These are phyloP conservation scores for Chaetomidium leptoderma DNA, from an alignment of 495 filamentous ascomycete species.

Conservation along the genomic window DNA sequence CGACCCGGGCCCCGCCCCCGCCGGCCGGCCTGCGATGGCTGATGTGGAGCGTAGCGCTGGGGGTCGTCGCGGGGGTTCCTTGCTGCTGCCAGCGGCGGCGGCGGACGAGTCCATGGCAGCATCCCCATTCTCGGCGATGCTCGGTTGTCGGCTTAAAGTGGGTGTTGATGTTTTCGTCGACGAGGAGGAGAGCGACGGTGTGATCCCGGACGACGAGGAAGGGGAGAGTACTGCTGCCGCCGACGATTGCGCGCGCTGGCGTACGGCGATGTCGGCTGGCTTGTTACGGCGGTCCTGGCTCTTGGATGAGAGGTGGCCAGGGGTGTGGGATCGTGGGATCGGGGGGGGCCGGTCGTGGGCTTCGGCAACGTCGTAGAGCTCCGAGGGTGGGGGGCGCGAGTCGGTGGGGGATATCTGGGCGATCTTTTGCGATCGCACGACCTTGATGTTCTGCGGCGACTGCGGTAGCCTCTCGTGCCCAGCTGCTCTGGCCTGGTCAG, in stretches of 20 bases:
- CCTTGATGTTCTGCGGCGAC: slow-evolving; percentile 34
- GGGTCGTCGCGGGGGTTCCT: slow-evolving; percentile 35
- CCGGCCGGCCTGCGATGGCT: slow-evolving; percentile 45
- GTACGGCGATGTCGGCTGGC: slow-evolving; percentile 45
- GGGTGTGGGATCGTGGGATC: slow-evolving; percentile 48
- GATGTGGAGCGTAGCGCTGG: slow-evolving; percentile 48
- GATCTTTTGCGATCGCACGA: slow-evolving; percentile 43
- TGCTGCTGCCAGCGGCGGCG: slow-evolving; percentile 38
- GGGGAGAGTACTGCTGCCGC: slow-evolving; percentile 33
- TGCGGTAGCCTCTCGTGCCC: slow-evolving; percentile 28
- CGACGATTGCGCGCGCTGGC: slow-evolving; percentile 47
- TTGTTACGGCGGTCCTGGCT: slow-evolving; percentile 44
- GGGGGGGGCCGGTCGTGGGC: slow-evolving; percentile 32
- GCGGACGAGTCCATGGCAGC: slow-evolving; percentile 38
- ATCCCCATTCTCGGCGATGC: slow-evolving; percentile 22
- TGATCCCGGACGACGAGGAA: slow-evolving; percentile 20
- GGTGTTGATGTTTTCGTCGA: slow-evolving; percentile 32
- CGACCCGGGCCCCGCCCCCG: no score
- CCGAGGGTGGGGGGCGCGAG: slow-evolving; percentile 20
- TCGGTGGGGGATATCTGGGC: slow-evolving; percentile 31
- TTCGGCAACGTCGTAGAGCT: slow-evolving; percentile 28
- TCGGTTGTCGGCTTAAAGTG: slow-evolving; percentile 27
- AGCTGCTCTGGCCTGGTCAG: slow-evolving; percentile 36
- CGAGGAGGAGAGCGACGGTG: slow-evolving; percentile 16
- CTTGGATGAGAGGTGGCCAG: slow-evolving; percentile 51